A percentile compares a stretch with the other conserved stretches of the same genome.
Conservation (phyloP, 2,329 filamentous ascomycete species). For the Cladosporium sp. region DNA sequence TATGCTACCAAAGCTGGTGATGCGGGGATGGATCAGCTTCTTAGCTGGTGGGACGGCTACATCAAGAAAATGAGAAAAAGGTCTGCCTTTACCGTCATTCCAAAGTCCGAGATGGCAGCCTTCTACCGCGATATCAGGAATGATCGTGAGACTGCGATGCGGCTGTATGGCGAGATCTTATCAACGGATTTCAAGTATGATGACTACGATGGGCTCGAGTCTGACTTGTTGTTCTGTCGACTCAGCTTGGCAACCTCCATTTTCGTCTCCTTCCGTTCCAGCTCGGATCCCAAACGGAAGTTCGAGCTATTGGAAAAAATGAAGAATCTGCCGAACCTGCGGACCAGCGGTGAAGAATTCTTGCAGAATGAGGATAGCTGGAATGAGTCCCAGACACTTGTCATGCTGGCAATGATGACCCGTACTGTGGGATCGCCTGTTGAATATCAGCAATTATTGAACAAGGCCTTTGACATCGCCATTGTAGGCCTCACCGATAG, state of each 20-base stretch:
- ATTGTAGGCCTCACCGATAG: background rate
- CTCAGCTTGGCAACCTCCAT: background rate
- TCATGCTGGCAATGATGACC: background rate
- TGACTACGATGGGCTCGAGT: background rate
- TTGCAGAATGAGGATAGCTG: background rate
- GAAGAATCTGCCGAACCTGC: background rate
- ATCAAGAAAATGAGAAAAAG: background rate
- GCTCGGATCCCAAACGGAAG: background rate
- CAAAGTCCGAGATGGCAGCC: background rate
- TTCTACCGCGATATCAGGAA: background rate
- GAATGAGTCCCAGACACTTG: background rate
- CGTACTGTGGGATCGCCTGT: background rate
- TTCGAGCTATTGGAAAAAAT: background rate
- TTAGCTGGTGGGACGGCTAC: background rate
- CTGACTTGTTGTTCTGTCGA: background rate
- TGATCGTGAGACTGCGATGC: background rate
- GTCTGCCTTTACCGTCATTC: background rate
- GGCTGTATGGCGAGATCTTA: background rate
- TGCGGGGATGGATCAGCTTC: background rate
- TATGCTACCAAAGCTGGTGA: background rate
- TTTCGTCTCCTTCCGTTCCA: background rate
- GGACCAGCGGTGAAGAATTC: background rate
- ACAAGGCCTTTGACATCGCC: background rate
- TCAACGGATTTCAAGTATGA: background rate
- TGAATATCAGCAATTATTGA: background rate